Percentiles rank a stretch among this genome's conserved stretches.
phyloP scores from a whole-genome alignment of 164 flowering plant genomes.

The Nymphaea colorata region DNA sequence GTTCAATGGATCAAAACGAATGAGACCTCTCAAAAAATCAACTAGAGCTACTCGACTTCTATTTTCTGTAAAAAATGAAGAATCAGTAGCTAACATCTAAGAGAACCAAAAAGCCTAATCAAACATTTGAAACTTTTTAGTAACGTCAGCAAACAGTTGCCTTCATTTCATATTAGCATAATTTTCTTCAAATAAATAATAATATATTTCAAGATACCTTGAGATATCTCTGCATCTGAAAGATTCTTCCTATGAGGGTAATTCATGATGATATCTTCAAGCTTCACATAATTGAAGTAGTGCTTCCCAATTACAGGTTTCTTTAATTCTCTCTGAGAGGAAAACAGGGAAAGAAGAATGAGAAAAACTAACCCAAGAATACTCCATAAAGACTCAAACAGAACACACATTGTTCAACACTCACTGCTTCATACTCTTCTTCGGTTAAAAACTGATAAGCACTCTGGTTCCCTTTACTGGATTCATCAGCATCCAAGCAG shows the following conservation, averaged over 20 bases:
- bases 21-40: conserved; percentile 92
- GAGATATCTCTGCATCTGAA: conserved; percentile 56
- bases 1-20: conserved; percentile 96
- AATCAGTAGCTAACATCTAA: neutral
- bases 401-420: conserved; percentile 12
- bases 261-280: conserved; percentile 65
- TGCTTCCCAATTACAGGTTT: conserved; percentile 83
- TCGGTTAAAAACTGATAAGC: conserved; percentile 55
- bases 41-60: conserved; percentile 66
- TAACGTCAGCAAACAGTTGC: too few relatives aligned
- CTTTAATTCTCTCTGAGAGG: conserved; percentile 67
- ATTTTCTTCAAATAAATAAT: conserved; percentile 1
- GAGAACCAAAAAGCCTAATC: too few relatives aligned
- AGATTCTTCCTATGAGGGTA: conserved; percentile 75
- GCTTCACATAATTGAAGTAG: conserved; percentile 73
- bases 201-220: conserved; percentile 39
- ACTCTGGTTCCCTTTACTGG: conserved; percentile 34
- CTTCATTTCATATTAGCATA: too few relatives aligned
- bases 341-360: neutral
- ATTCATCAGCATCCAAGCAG: conserved; percentile 32
- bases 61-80: conserved; percentile 37
- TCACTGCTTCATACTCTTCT: conserved; percentile 92
- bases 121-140: too few relatives aligned
- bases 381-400: too few relatives aligned
- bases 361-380: neutral